Conservation (phyloP, 371 early-diverging fungal species). For the Basidiobolus meristosporus region DNA sequence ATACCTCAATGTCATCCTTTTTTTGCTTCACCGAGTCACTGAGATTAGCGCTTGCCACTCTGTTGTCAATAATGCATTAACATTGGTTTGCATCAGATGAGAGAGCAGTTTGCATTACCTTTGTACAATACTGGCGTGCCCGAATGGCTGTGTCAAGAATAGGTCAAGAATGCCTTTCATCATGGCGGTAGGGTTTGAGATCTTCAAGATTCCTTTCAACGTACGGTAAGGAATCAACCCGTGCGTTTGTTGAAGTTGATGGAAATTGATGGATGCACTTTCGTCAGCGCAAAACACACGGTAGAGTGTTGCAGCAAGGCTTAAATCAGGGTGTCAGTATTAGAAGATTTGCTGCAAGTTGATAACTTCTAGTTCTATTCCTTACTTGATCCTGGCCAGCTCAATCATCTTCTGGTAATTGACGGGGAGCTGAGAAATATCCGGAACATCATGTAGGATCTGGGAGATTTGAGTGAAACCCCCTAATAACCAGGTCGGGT, state of each 20-base stretch:
- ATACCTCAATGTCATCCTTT: too few species aligned
- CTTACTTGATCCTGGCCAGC: slow-evolving; percentile 18
- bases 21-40: too few species aligned
- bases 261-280: slow-evolving; percentile 23
- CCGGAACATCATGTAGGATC: slow-evolving; percentile 17
- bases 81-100: too few species aligned
- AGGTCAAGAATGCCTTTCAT: slow-evolving; percentile 37
- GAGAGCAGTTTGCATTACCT: slow-evolving; percentile 11
- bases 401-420: slow-evolving; percentile 30
- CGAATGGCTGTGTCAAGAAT: slow-evolving; percentile 44
- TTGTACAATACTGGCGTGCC: slow-evolving; percentile 32
- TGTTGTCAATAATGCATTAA: neutral
- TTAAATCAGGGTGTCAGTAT: slow-evolving; percentile 1
- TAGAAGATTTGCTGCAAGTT: neutral
- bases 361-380: slow-evolving; percentile 1
- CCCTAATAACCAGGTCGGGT: slow-evolving; percentile 2
- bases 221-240: slow-evolving; percentile 34
- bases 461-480: slow-evolving; percentile 16
- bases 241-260: slow-evolving; percentile 31
- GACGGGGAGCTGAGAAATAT: slow-evolving; percentile 18
- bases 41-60: slow-evolving; percentile 2
- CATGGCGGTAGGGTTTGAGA: slow-evolving; percentile 39
- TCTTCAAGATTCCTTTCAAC: slow-evolving; percentile 24
- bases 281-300: slow-evolving; percentile 35
- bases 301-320: slow-evolving; percentile 39